Base-by-base conservation (phyloP, 2,329 filamentous ascomycete species). In the Blastomyces parvus region DNA sequence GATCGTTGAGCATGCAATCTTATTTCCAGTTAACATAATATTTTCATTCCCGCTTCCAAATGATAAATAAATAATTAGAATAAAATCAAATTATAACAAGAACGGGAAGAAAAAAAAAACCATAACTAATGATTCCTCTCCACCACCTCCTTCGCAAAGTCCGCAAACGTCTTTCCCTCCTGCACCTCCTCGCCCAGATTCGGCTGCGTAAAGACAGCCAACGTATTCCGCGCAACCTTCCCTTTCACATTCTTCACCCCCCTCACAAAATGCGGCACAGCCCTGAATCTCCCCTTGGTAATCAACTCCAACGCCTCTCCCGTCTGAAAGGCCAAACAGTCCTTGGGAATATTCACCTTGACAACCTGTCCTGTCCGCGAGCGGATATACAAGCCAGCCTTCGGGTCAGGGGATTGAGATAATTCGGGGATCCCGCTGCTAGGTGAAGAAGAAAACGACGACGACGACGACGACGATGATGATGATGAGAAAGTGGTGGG, bases 151-250 rank as follows among this genome's bases (percentile, higher is more conserved):
- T 89, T 89, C 2, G 87, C 86, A 73, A 90, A 93, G 25, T 83
- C 83, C 56, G 84, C 79, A 77, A 90, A 93, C 0, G 83, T 89
- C 80, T 89, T 85, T 0, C 91, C 93, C 17, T 84, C 82, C 68
- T 83, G 85, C 8, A 93, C 83, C 42, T 86, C 79, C 64, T 86
- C 81, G 0, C 86, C 87, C 83, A 97, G 76, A 78, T 97, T 96
- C 30, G 94, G 94, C 82, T 99, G 94, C 64, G 93, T 99, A 72
- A 97, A 99, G 11, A 97, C 91, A 0, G 94, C 94, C 68, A 99
- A 77, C 11, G 94, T 99, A 77, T 97, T 97, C 64, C 88, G 80
- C 36, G 88, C 89, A 64, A 92, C 82, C 36, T 79, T 78, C 40
- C 59, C 48, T 11, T 36, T 27, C 59, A 19, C 59, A 25, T 38